Evolutionary conservation across 2,329 filamentous ascomycete species (phyloP), one percentile per base, ranked within the genome.

Genomic region (Scedosporium dehoogii): DNA sequence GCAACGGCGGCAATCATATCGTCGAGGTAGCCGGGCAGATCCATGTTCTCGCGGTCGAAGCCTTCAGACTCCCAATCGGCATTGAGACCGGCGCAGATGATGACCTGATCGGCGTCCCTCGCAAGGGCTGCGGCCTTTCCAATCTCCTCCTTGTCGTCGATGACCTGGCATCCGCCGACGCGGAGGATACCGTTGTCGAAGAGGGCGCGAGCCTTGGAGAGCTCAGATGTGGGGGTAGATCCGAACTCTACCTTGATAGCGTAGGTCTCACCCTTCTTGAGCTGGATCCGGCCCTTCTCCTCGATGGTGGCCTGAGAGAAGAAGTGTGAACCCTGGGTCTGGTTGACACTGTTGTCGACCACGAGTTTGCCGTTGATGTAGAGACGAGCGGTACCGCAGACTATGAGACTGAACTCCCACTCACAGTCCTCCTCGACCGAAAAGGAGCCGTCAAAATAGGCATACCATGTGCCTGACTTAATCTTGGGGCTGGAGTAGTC

Each of bases 31-130:
- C 87, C 82, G 75, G 91, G 93, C 0, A 96, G 79, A 27, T 87
- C 88, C 72, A 96, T 84, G 72, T 88, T 89, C 67, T 87, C 88
- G 48, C 91, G 85, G 74, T 96, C 91, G 46, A 83, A 79, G 38
- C 89, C 89, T 75, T 92, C 90, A 0, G 86, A 87, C 72, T 93
- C 90, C 88, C 89, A 93, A 69, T 93, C 89, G 44, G 82, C 83
- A 69, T 92, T 92, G 58, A 94, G 80, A 1, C 91, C 91, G 1
- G 86, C 87, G 69, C 90, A 89, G 61, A 94, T 78, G 65, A 94
- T 81, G 58, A 92, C 90, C 69, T 92, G 88, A 63, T 93, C 89
- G 1, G 87, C 86, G 51, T 83, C 79, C 70, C 80, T 82, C 33
- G 91, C 91, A 6, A 89, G 77, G 29, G 81, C 78, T 1, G 88